Evolutionary conservation across 1,284 basidiomycete genomes (phyloP), one percentile per base, ranked within the genome.

Genomic region (Apiotrichum siamense): DNA sequence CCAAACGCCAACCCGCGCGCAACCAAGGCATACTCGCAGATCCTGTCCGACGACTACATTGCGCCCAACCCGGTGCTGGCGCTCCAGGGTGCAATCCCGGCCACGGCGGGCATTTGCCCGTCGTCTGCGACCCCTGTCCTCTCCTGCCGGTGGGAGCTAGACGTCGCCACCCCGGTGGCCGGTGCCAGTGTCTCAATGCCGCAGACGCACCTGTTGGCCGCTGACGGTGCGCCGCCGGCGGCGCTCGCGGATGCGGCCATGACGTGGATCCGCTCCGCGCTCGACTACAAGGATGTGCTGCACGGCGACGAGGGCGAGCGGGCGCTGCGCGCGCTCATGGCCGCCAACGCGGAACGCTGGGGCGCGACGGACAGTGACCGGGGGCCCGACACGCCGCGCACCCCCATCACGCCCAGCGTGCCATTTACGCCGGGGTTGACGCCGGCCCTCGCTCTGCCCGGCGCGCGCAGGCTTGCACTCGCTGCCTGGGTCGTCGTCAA

Each of bases 331-430:
- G 41, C 41, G 6, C 27, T 43, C 18, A 21, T 32, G 13, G 41
- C 41, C 20, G 41, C 27, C 7, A n/a, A 43, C 27, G 27, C 41
- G 15, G n/a, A 38, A 11, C 48, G 48, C 12, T 54, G 52, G 52
- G 47, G 52, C 23, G 47, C 40, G 26, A 18, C 45, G 36, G 26
- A 11, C 7, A 12, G 17, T 18, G 40, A 41, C 17, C 27, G 29
- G 40, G 12, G 7, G 25, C 47, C 66, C 78, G 92, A 27, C 70
- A 74, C 36, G 75, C 80, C 21, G 75, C 90, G 18, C 70, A 92
- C 49, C 63, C 77, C 3, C 83, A 84, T 36, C 74, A 89, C 42
- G 50, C 58, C 18, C 26, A 50, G 13, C 80, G 23, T 27, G 31
- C 86, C 59, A 83, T 84, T 5, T n/a, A 44, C 42, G n/a, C 49